These are phyloP conservation scores for Ustilago tritici DNA, from an alignment of 1,284 basidiomycete genomes.

Conservation along the genomic window DNA sequence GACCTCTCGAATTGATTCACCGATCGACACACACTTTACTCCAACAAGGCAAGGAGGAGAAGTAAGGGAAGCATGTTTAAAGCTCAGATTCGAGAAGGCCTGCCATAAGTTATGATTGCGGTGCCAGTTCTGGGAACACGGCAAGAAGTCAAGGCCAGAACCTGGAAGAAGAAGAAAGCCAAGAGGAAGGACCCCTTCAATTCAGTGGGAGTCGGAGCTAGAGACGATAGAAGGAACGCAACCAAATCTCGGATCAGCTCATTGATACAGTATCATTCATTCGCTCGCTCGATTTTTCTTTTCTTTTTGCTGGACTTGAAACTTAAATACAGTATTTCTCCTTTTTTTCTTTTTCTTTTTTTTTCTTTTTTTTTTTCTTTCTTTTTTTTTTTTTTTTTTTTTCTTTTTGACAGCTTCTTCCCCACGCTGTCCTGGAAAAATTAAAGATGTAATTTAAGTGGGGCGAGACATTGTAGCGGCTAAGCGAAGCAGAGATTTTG, in stretches of 20 bases:
- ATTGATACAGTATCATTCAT: neutral
- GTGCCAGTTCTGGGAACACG: neutral
- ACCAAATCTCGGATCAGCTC: neutral
- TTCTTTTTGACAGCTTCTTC: neutral
- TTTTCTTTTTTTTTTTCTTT: neutral
- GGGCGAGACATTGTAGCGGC: neutral
- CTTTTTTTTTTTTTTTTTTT: neutral
- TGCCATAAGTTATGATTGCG: too few species aligned
- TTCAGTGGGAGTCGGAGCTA: neutral
- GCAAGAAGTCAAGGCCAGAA: neutral
- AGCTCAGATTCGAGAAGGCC: neutral
- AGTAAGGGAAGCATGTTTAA: neutral
- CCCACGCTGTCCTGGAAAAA: neutral
- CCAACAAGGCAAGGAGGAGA: neutral
- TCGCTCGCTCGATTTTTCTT: neutral
- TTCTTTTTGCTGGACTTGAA: neutral
- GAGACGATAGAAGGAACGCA: neutral
- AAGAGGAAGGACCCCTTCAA: neutral
- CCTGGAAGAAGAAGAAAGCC: neutral
- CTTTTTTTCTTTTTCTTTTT: neutral
- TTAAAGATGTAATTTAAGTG: neutral
- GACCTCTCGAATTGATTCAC: too few species aligned
- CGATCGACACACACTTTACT: too few species aligned
- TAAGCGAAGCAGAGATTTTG: neutral
- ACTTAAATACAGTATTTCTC: neutral